Conservation (phyloP, 2,329 filamentous ascomycete species). For the Aureobasidium sp. region DNA sequence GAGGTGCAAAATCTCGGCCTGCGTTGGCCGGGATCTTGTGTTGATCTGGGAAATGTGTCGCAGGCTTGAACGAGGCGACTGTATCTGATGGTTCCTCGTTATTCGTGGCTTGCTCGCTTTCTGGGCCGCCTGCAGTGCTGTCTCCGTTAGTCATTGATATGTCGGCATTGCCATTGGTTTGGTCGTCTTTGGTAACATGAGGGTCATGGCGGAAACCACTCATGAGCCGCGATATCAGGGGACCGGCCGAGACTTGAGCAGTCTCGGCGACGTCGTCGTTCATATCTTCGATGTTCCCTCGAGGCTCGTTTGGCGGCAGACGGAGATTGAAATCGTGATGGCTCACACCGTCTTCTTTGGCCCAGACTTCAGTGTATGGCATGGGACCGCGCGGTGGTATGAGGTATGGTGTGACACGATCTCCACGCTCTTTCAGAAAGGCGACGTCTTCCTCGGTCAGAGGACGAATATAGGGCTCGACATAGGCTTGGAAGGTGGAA, state of each 20-base stretch:
- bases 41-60: conserved; percentile 59
- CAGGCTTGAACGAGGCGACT: conserved; percentile 45
- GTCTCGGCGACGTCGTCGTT: conserved; percentile 80
- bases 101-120: conserved; percentile 23
- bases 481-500: conserved; percentile 79
- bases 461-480: conserved; percentile 83
- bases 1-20: conserved; percentile 74
- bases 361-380: conserved; percentile 86
- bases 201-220: conserved; percentile 73
- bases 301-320: conserved; percentile 68
- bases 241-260: conserved; percentile 81
- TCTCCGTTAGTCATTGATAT: conserved; percentile 34
- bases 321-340: conserved; percentile 59
- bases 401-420: conserved; percentile 73
- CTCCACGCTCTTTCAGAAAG: conserved; percentile 78
- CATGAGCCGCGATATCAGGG: conserved; percentile 72
- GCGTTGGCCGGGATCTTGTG: conserved; percentile 39
- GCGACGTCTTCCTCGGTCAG: conserved; percentile 90
- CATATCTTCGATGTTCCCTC: conserved; percentile 79
- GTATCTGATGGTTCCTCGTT: conserved; percentile 27
- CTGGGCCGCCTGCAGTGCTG: conserved; percentile 27
- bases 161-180: conserved; percentile 38
- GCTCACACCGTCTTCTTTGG: conserved; percentile 81
- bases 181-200: conserved; percentile 44
- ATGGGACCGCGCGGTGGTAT: conserved; percentile 78